These are phyloP conservation scores for Penicillium sp. DNA, from an alignment of 2,329 filamentous ascomycete genomes.

Conservation along the genomic window DNA sequence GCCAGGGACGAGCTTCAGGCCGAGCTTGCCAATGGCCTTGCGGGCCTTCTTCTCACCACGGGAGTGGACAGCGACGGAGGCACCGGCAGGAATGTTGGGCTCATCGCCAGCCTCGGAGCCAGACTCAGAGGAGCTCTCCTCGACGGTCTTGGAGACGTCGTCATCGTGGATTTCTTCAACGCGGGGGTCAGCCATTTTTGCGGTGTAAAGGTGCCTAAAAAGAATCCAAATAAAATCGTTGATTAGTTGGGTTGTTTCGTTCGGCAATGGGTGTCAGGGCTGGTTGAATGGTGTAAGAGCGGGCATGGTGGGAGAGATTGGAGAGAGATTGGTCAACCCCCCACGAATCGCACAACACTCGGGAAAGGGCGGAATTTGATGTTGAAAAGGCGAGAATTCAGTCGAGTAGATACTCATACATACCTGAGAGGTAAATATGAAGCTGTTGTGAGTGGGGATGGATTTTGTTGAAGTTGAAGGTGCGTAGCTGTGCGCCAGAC, in stretches of 20 bases:
- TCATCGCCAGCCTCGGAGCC: slow-evolving; percentile 55
- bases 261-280: slow-evolving; percentile 5
- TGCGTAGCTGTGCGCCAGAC: slow-evolving; percentile 40
- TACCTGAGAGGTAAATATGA: slow-evolving; percentile 35
- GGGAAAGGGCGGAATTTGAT: slow-evolving; percentile 24
- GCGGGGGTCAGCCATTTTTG: slow-evolving; percentile 87
- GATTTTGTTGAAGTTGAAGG: slow-evolving; percentile 39
- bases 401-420: slow-evolving; percentile 20
- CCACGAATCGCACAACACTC: slow-evolving; percentile 25
- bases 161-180: slow-evolving; percentile 95
- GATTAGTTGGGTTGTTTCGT: slow-evolving; percentile 1
- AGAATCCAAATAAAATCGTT: background rate
- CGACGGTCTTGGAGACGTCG: slow-evolving; percentile 78
- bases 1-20: slow-evolving; percentile 90
- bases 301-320: slow-evolving; percentile 16
- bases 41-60: slow-evolving; percentile 99
- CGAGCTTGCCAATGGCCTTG: slow-evolving; percentile 98
- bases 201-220: slow-evolving; percentile 8
- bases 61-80: slow-evolving; percentile 88
- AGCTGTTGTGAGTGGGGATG: slow-evolving; percentile 34
- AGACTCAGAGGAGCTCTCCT: slow-evolving; percentile 55
- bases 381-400: slow-evolving; percentile 15
- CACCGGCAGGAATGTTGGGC: slow-evolving; percentile 73
- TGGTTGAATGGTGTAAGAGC: slow-evolving; percentile 13
- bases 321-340: slow-evolving; percentile 3